Evolutionary conservation across 108 stramenopile genomes (phyloP), one percentile per base, ranked within the genome.

Genomic region (Epithemia pelagica): DNA sequence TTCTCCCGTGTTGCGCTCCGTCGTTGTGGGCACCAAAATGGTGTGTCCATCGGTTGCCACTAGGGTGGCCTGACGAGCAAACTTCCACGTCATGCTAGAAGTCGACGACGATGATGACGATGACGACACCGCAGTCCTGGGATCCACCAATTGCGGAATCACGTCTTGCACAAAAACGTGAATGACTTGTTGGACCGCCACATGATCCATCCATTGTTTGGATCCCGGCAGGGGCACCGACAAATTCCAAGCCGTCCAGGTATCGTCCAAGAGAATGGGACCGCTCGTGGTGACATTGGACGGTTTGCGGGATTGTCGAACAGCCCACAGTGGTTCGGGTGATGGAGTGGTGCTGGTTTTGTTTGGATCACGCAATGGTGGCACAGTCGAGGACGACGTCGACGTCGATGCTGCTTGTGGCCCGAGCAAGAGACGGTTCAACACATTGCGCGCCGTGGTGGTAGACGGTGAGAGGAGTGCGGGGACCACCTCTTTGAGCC

Each of bases 1-100:
- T 65, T 32, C 25, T 51, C 15, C 15, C 15, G 5, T 46, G 37
- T 46, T 46, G 15, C 37, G 37, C n/a, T n/a, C n/a, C n/a, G n/a
- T n/a, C n/a, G n/a, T n/a, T n/a, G n/a, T n/a, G n/a, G n/a, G n/a
- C 37, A 46, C 10, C 59, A 76, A 30, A 27, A 76, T 52, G 2
- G 55, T 30, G 2, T 59, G 31, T 19, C 64, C 75, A 37, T 76
- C 69, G 0, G 30, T 32, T 0, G 58, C 64, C 10, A 32, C 27
- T 0, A 58, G 60, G 0, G 60, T 65, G 28, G 31, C 75, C 53
- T 70, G 58, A 5, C 24, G 27, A 27, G 60, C 75, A 58, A 76
- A 76, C 7, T 26, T 18, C 56, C 5, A 7, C 21, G 26, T 21
- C 56, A 57, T 19, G 7, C 37, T 5, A 10, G 15, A 46, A 5